Base-by-base conservation (phyloP, 352 stramenopile genomes). In the Bremia lactucae region DNA sequence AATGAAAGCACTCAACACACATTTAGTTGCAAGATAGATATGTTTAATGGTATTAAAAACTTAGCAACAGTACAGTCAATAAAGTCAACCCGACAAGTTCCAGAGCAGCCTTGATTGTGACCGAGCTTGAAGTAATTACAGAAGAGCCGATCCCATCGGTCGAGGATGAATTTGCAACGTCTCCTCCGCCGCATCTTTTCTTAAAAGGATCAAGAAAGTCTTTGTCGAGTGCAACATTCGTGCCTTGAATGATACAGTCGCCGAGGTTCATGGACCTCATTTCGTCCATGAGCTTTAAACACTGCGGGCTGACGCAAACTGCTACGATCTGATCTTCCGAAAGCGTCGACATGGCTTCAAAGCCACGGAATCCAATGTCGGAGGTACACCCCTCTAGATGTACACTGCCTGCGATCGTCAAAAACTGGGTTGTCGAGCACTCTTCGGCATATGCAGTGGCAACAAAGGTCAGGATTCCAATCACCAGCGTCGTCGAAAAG, bases 141-240 rank as follows among this genome's bases (percentile, higher is more conserved):
- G 9, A 10, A 38, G 38, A 44, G 15, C 39, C 39, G 4, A 33
- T 8, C 14, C 33, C 20, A n/a, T 34, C 44, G 9, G 34, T 42
- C 5, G 29, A 45, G 0, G 36, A 42, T 22, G 25, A 22, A 18
- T 42, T 37, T 10, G 31, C 21, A 15, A 51, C 57, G 22, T 40
- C 43, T 14, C 28, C 46, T 25, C 50, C 36, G 6, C 31, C 34
- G 51, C 56, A 65, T 4, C 21, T 44, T 11, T 34, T 24, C 9
- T 40, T 10, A 9, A 61, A 49, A 10, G 51, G 38, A 39, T 54
- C 50, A 3, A 65, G 24, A 25, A 65, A 51, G 39, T 61, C 56
- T 29, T 38, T 46, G 10, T 31, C 31, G n/a, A 62, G 24, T 10
- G 36, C 35, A 19, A 62, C 34, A 13, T 44, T 48, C 4, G 50